Evolutionary conservation across 23 red algal species (phyloP), one percentile per base, ranked within the genome.

Genomic region (Gracilaria vermiculophylla): DNA sequence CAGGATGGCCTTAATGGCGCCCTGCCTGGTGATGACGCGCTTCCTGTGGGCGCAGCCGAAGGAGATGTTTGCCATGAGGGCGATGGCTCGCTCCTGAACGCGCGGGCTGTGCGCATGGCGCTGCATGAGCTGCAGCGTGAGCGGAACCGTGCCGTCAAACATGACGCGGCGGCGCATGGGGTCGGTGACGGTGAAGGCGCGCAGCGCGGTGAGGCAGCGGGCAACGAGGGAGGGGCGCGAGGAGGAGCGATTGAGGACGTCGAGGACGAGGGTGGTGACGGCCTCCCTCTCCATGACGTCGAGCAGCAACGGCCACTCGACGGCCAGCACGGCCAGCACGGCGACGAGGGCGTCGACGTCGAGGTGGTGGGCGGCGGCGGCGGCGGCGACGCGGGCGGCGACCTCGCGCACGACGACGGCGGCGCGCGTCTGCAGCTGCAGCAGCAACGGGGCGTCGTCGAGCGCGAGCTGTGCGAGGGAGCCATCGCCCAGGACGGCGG

Each of bases 21-120:
- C 65, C 20, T 57, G 54, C 0, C 84, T 14, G 11, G 69, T 48
- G 10, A 88, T 88, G 33, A 34, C 35, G 20, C 84, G 47, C 70
- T 88, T 88, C n/a, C 84, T 14, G 32, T 75, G 69, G 10, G 70
- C 43, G 13, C 71, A 89, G 34, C 71, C 85, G 54, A 89, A 89
- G 28, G 71, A 20, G 40, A 78, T 48, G 53, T 88, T 88, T 11
- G 71, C 85, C 17, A 89, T 29, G 0, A 89, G 37, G 34, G 71
- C 55, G 25, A 69, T 17, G 12, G 55, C 85, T 9, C 69, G 84
- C 41, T 77, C 49, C 20, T 88, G 84, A 1, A 88, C 54, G 9
- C 85, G 71, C 0, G 25, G 54, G 23, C 35, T 43, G n/a, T 28
- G 36, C 23, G 70, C 50, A 48, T 79, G 55, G 5, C 17, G 12